phyloP scores from a whole-genome alignment of 805 yeast genomes.

The Zygoascus ofunaensis region DNA sequence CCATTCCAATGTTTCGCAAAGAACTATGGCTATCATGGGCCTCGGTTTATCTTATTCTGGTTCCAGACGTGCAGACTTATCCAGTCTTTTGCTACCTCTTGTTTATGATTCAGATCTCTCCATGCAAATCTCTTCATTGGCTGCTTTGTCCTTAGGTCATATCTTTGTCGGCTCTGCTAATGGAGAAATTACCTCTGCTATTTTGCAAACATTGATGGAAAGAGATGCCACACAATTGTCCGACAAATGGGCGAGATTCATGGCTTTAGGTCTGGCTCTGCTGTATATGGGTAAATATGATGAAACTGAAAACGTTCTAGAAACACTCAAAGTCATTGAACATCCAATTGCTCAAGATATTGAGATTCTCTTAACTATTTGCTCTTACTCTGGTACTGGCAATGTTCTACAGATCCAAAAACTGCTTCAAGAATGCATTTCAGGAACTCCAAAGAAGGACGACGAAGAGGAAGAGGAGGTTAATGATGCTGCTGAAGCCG shows the following conservation, averaged over 20 bases:
- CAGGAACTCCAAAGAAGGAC: slow-evolving; percentile 45
- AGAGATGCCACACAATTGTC: slow-evolving; percentile 69
- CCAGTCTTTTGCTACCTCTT: slow-evolving; percentile 68
- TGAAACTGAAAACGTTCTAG: slow-evolving; percentile 81
- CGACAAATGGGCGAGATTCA: slow-evolving; percentile 79
- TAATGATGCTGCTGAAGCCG: slow-evolving; percentile 23
- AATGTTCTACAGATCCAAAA: slow-evolving; percentile 92
- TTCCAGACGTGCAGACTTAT: slow-evolving; percentile 74
- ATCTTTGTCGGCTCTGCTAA: slow-evolving; percentile 92
- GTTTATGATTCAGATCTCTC: slow-evolving; percentile 68
- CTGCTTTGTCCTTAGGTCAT: slow-evolving; percentile 89
- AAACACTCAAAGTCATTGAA: slow-evolving; percentile 88
- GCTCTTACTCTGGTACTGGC: slow-evolving; percentile 97
- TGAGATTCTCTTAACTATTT: slow-evolving; percentile 80
- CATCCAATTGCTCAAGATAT: slow-evolving; percentile 87
- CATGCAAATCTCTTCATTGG: slow-evolving; percentile 71
- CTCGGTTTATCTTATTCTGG: slow-evolving; percentile 94
- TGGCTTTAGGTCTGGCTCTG: slow-evolving; percentile 86
- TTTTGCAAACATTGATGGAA: slow-evolving; percentile 82
- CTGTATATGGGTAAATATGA: slow-evolving; percentile 90
- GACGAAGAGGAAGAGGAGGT: slow-evolving; percentile 49
- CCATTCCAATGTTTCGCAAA: slow-evolving; percentile 52
- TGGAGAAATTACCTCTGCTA: slow-evolving; percentile 89
- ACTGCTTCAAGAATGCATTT: slow-evolving; percentile 75
- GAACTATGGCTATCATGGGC: slow-evolving; percentile 80